Base-by-base conservation (phyloP, 129 eudicot genomes). In the Chrysanthemum lavandulifolium region DNA sequence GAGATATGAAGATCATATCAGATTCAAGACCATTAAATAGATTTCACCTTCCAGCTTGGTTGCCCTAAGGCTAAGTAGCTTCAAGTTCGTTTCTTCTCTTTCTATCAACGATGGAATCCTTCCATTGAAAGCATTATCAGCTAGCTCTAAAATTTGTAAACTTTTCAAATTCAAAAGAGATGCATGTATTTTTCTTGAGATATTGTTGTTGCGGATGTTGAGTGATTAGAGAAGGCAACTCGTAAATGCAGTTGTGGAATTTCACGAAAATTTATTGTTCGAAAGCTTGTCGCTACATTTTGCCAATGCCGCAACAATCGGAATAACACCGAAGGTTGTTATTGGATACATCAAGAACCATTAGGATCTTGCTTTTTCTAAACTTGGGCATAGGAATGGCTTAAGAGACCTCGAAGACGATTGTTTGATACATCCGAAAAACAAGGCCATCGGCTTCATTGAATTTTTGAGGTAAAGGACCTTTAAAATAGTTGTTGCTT, bases 261-360 rank as follows among this genome's bases (percentile, higher is more conserved):
- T 23, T 14, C 69, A 14, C 84, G 65, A 79, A 15, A 83, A 13
- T 61, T 60, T 19, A 27, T 80, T 83, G 61, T 69, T 83, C 51
- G 82, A 13, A 84, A 68, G 61, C 57, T 68, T 36, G 73, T 6
- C 1, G 11, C 57, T 50, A 75, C 68, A 76, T 43, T 45, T 48
- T 61, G 54, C 79, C 84, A 75, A 12, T 72, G 78, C 65, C 8
- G 61, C 82, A 80, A 59, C 87, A 80, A n/a, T 19, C 78, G 84
- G 84, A 55, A 83, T 67, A 54, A 71, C 79, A 13, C 87, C 77
- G 72, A 18, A 80, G 29, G 31, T 61, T 61, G 65, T 85, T 85
- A 19, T 19, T 36, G 45, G 76, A 82, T 3, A 85, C 72, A 58
- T 82, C 52, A 47, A 85, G 84, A 70, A 79, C 57, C 16, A 45